These are phyloP conservation scores for Xylariaceae sp. DNA, from an alignment of 2,329 filamentous ascomycete genomes.

Conservation along the genomic window DNA sequence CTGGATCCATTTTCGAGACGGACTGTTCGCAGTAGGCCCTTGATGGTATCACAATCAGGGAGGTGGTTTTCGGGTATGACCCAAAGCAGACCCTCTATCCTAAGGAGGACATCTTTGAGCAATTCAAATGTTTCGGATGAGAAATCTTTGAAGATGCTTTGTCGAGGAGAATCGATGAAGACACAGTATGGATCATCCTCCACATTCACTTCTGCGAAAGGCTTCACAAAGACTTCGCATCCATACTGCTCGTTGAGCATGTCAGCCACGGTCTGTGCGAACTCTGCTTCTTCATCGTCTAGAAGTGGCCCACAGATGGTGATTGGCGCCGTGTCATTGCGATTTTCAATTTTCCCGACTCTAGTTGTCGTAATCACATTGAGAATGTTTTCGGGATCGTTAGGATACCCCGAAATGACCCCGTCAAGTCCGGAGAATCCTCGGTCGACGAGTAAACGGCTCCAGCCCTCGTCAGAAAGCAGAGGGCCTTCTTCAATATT, in stretches of 20 bases:
- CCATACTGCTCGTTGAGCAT: constrained; percentile 1
- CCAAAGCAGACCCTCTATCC: constrained; percentile 10
- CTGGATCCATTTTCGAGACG: constrained; percentile 14
- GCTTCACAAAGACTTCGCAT: constrained; percentile 5
- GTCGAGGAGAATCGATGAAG: constrained; percentile 11
- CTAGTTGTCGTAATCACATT: constrained; percentile 13
- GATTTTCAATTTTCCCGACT: constrained; percentile 8
- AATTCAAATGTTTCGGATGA: constrained; percentile 6
- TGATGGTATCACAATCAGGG: constrained; percentile 9
- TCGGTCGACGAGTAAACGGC: constrained; percentile 6
- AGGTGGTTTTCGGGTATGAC: constrained; percentile 6
- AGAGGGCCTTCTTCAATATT: constrained; percentile 7
- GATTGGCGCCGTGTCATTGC: background rate
- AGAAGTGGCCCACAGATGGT: constrained; percentile 11
- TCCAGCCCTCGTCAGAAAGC: constrained; percentile 13
- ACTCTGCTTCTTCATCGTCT: constrained; percentile 9
- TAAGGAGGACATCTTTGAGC: constrained; percentile 7
- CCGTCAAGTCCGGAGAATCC: constrained; percentile 17
- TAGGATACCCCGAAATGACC: constrained; percentile 7
- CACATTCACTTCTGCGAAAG: constrained; percentile 2
- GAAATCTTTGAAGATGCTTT: constrained; percentile 3
- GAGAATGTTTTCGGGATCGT: background rate
- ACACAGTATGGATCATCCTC: constrained; percentile 5
- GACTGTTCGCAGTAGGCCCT: constrained; percentile 15
- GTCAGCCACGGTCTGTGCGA: constrained; percentile 11